Conservation (phyloP, 805 yeast species). For the Novakomyces olei region DNA sequence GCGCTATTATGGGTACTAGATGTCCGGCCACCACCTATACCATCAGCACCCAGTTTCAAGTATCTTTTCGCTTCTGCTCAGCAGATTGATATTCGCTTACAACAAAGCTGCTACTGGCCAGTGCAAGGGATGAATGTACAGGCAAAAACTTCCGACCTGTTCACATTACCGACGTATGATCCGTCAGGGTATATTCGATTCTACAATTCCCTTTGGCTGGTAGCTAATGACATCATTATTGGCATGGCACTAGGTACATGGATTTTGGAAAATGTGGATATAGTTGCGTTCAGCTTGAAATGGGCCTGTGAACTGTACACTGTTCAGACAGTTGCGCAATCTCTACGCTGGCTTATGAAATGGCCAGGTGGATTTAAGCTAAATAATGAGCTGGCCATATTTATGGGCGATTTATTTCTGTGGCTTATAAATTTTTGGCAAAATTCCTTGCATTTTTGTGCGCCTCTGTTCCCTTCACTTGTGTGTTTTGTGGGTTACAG, state of each 20-base stretch:
- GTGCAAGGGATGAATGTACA: constrained; percentile 44
- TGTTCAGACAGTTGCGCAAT: neutral
- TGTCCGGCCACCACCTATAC: constrained; percentile 9
- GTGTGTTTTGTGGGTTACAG: constrained; percentile 19
- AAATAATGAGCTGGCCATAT: constrained; percentile 63
- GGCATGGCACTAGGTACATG: constrained; percentile 41
- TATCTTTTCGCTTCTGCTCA: constrained; percentile 40
- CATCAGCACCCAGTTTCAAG: constrained; percentile 13
- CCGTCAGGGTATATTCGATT: constrained; percentile 35
- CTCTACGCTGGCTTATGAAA: constrained; percentile 42
- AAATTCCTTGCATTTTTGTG: constrained; percentile 9
- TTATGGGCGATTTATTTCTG: constrained; percentile 63
- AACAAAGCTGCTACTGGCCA: constrained; percentile 60
- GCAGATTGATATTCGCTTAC: constrained; percentile 57
- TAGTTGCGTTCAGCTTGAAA: constrained; percentile 11
- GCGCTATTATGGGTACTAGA: constrained; percentile 15
- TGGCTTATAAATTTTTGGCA: constrained; percentile 67
- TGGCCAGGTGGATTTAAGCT: constrained; percentile 90
- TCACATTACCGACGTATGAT: constrained; percentile 17
- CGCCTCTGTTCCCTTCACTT: constrained; percentile 16
- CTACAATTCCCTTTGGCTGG: constrained; percentile 75
- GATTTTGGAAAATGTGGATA: constrained; percentile 19
- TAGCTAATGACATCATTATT: constrained; percentile 55
- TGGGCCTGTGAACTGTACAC: neutral
- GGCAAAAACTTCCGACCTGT: constrained; percentile 20